These are phyloP conservation scores for Cladosporium cucumerinum DNA, from an alignment of 2,329 filamentous ascomycete species.

Conservation along the genomic window DNA sequence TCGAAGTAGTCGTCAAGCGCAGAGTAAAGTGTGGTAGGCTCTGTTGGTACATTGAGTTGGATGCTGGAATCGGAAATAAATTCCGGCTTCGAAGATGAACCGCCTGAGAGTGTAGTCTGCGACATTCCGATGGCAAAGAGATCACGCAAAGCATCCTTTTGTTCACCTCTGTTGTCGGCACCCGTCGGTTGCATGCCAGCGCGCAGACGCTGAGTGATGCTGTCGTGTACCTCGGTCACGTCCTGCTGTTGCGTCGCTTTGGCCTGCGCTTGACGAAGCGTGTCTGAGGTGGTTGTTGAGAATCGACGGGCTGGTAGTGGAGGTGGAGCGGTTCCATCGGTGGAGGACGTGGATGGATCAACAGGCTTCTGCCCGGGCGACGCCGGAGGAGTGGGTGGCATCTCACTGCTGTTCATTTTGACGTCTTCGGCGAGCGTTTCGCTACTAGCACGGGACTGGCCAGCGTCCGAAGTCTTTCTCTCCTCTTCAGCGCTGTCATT, in stretches of 20 bases:
- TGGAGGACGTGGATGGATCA: slow-evolving; percentile 11
- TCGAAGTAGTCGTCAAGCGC: slow-evolving; percentile 85
- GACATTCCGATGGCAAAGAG: slow-evolving; percentile 28
- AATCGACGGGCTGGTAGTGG: slow-evolving; percentile 52
- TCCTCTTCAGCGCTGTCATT: not conserved
- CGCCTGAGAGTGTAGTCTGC: slow-evolving; percentile 7
- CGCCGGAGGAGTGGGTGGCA: slow-evolving; percentile 30
- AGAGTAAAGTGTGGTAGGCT: slow-evolving; percentile 69
- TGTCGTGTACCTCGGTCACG: slow-evolving; percentile 92
- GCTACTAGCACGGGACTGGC: slow-evolving; percentile 24
- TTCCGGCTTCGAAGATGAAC: slow-evolving; percentile 17
- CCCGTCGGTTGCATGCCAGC: slow-evolving; percentile 75
- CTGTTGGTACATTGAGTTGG: slow-evolving; percentile 56
- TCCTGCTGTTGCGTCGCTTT: slow-evolving; percentile 73
- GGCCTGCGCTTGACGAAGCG: slow-evolving; percentile 52
- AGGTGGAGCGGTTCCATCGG: slow-evolving; percentile 38
- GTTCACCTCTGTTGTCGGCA: slow-evolving; percentile 66
- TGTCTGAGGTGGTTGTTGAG: slow-evolving; percentile 26
- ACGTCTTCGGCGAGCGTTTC: slow-evolving; percentile 26
- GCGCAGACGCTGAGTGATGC: slow-evolving; percentile 85
- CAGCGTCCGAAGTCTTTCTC: not conserved
- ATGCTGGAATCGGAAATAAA: slow-evolving; percentile 55
- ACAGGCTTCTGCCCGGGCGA: slow-evolving; percentile 41
- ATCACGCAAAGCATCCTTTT: slow-evolving; percentile 58
- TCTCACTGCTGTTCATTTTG: slow-evolving; percentile 22